A percentile compares a stretch with the other conserved stretches of the same genome.
phyloP scores from a whole-genome alignment of 1,284 basidiomycete species.

The Austroboletus rostrupii region DNA sequence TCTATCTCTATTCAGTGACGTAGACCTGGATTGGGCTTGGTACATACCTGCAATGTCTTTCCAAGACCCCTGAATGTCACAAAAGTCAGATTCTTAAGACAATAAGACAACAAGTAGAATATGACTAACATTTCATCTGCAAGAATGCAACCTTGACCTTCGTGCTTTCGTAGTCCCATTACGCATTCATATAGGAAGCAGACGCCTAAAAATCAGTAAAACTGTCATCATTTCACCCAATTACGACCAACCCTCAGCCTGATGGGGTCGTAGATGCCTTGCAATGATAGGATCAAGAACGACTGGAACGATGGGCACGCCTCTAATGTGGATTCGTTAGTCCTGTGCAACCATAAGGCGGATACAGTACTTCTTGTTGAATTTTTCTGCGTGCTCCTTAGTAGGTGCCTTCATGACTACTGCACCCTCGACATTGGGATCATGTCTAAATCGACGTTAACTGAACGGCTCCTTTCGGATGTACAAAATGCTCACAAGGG shows the following conservation, averaged over 20 bases:
- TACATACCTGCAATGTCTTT: constrained; percentile 77
- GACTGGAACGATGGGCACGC: constrained; percentile 70
- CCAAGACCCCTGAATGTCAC: constrained; percentile 75
- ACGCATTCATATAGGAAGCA: constrained; percentile 95
- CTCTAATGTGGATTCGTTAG: constrained; percentile 35
- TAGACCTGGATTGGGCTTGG: not conserved
- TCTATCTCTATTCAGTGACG: constrained; percentile 43
- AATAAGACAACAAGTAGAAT: not conserved
- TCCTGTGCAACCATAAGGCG: constrained; percentile 1
- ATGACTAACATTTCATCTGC: constrained; percentile 86
- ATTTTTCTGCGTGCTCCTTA: constrained; percentile 60
- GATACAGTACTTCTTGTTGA: constrained; percentile 65
- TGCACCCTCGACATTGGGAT: constrained; percentile 73
- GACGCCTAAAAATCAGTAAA: constrained; percentile 45
- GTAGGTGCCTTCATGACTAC: constrained; percentile 85
- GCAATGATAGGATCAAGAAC: constrained; percentile 91
- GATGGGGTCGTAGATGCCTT: constrained; percentile 82
- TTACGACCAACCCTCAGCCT: constrained; percentile 67
- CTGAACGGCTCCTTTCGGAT: not conserved
- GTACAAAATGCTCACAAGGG: constrained; percentile 47
- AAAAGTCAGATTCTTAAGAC: constrained; percentile 7
- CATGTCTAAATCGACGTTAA: constrained; percentile 44
- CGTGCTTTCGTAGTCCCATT: constrained; percentile 89
- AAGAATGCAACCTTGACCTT: constrained; percentile 90
- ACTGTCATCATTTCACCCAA: not conserved